A percentile compares a stretch with the other conserved stretches of the same genome.
These are phyloP conservation scores for Colletotrichum zoysiae DNA, from an alignment of 2,329 filamentous ascomycete genomes.

Conservation along the genomic window DNA sequence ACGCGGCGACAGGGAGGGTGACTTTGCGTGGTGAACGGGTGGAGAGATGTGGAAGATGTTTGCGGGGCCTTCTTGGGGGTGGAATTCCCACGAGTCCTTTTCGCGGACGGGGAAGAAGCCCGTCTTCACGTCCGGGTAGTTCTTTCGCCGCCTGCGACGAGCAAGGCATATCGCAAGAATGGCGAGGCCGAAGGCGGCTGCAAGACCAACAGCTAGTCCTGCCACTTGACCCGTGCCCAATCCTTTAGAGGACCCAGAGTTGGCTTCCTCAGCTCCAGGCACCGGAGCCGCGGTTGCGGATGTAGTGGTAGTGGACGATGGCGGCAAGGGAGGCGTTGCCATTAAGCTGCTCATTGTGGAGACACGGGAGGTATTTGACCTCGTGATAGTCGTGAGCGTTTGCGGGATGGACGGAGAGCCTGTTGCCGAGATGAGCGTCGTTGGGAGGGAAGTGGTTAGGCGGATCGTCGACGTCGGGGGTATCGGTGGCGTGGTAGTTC, in stretches of 20 bases:
- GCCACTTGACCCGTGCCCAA: conserved; percentile 39
- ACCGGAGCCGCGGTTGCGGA: conserved; percentile 23
- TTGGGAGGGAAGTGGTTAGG: conserved; percentile 34
- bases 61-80: conserved; percentile 34
- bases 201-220: conserved; percentile 40
- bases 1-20: conserved; percentile 41
- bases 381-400: conserved; percentile 39
- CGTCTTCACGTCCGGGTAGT: conserved; percentile 53
- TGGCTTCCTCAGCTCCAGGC: conserved; percentile 33
- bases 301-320: conserved; percentile 20
- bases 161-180: conserved; percentile 61
- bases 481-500: conserved; percentile 14
- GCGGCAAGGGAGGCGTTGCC: conserved; percentile 22
- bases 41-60: conserved; percentile 58
- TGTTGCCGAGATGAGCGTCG: conserved; percentile 33
- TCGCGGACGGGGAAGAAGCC: conserved; percentile 55
- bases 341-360: conserved; percentile 38
- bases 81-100: conserved; percentile 53
- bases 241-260: conserved; percentile 25
- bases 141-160: conserved; percentile 57
- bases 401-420: conserved; percentile 17
- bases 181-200: conserved; percentile 53
- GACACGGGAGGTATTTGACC: conserved; percentile 11
- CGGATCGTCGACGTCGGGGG: conserved; percentile 36
- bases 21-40: conserved; percentile 51